Conservation (phyloP, 2,329 filamentous ascomycete species). For the Taxawa tesnikishii region DNA sequence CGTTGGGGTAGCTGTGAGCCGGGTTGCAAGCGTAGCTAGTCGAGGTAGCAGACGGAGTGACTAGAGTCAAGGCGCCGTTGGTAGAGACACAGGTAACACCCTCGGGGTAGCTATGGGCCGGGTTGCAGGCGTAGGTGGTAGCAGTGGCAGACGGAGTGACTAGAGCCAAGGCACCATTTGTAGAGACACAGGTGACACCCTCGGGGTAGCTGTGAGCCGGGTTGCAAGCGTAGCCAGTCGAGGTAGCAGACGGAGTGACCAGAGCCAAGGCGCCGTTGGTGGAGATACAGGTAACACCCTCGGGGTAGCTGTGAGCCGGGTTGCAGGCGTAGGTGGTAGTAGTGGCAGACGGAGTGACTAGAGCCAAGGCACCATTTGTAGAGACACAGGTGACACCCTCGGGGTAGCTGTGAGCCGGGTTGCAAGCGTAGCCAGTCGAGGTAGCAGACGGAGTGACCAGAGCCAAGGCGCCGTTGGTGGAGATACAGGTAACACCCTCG, state of each 20-base stretch:
- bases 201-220: conserved; percentile 4
- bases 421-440: conserved; percentile 2
- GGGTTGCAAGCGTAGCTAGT: conserved; percentile 13
- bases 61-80: conserved; percentile 2
- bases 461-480: conserved; percentile 1
- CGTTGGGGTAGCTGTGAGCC: conserved; percentile 10
- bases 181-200: neutral
- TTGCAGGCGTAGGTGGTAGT: conserved; percentile 2
- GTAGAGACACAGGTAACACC: neutral
- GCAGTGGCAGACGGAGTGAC: conserved; percentile 2
- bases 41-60: neutral
- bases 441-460: conserved; percentile 1
- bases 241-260: conserved; percentile 2
- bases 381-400: neutral
- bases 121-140: conserved; percentile 2
- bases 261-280: conserved; percentile 3
- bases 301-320: conserved; percentile 2
- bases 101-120: conserved; percentile 1
- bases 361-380: conserved; percentile 1
- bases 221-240: conserved; percentile 1
- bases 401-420: conserved; percentile 4
- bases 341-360: conserved; percentile 2
- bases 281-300: neutral
- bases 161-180: conserved; percentile 2
- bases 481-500: neutral